Evolutionary conservation across 345 rosid species (phyloP), one percentile per base, ranked within the genome.

Genomic region (Noccaea bulbosa): DNA sequence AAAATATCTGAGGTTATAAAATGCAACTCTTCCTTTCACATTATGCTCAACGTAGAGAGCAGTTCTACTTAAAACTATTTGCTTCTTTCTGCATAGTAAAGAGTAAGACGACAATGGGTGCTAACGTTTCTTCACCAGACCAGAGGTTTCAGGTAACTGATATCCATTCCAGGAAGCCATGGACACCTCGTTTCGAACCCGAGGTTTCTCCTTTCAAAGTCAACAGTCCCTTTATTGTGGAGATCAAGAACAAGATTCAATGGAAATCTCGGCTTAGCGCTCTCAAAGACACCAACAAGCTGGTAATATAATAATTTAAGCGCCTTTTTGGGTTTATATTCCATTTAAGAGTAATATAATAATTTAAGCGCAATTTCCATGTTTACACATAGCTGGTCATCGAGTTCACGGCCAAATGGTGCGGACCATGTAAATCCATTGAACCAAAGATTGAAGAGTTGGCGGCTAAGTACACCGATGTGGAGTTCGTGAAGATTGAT

Each of bases 341-440:
- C 10, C n/a, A 2, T 62, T 32, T 11, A 22, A 35, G 17, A 6
- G n/a, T n/a, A n/a, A 12, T 7, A 49, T n/a, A 8, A 17, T 45
- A 40, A 38, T 48, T 14, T 12, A 62, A 24, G 62, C 27, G n/a
- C 37, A 16, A 5, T 58, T 49, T 14, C 34, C 17, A 2, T 64
- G 58, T 45, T 17, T 66, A 15, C 66, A 1, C 71, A 45, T 15
- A 89, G 98, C 22, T 83, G 81, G 96, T 88, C 64, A 68, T 88
- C 38, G 81, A 87, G 74, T 93, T 88, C 82, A 77, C 96, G 11
- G 91, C 95, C 4, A 78, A 79, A 8, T 88, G 97, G 96, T 90
- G 97, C 6, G 90, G 92, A 46, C 92, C 94, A 2, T 88, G 97
- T 72, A 84, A 81, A 64, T 16, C 49, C 47, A 75, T 88, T 67